A percentile compares a stretch with the other conserved stretches of the same genome.
Conservation (phyloP, 306 rosid species). For the Inga oerstediana region DNA sequence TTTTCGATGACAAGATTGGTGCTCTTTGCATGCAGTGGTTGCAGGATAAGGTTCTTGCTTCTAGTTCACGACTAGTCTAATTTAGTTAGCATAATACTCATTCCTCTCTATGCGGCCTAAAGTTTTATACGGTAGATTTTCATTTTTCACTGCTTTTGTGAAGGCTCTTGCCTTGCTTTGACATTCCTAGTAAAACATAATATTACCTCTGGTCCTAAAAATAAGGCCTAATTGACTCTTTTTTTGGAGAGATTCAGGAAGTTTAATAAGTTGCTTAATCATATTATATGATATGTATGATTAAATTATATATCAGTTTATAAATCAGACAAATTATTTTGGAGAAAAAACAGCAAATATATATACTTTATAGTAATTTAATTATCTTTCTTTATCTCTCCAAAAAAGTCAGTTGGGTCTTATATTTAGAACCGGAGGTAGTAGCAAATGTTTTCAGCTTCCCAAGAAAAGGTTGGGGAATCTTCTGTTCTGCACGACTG, state of each 20-base stretch:
- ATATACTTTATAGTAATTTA: too few relatives aligned
- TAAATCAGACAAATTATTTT: too few relatives aligned
- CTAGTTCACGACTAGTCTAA: constrained; percentile 3
- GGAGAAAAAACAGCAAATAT: too few relatives aligned
- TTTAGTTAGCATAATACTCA: not conserved
- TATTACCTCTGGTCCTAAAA: too few relatives aligned
- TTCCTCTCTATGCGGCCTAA: not conserved
- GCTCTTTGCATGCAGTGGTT: constrained; percentile 95
- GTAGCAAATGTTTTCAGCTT: not conserved
- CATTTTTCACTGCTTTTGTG: not conserved
- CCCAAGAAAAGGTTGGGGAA: not conserved
- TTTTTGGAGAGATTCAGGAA: too few relatives aligned
- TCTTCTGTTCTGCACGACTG: not conserved
- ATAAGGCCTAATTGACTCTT: too few relatives aligned
- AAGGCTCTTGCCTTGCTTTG: not conserved
- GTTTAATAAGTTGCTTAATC: too few relatives aligned
- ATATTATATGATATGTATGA: too few relatives aligned
- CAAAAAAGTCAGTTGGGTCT: too few relatives aligned
- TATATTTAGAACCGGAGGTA: too few relatives aligned
- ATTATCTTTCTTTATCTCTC: too few relatives aligned
- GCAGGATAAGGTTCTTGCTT: constrained; percentile 72
- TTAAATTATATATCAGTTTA: too few relatives aligned
- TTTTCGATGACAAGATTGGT: constrained; percentile 91
- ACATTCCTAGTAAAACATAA: not conserved
- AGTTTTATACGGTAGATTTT: not conserved